Percentiles rank a stretch among this genome's conserved stretches.
phyloP scores from a whole-genome alignment of 169 alveolate genomes.

The Plasmodium fragile region DNA sequence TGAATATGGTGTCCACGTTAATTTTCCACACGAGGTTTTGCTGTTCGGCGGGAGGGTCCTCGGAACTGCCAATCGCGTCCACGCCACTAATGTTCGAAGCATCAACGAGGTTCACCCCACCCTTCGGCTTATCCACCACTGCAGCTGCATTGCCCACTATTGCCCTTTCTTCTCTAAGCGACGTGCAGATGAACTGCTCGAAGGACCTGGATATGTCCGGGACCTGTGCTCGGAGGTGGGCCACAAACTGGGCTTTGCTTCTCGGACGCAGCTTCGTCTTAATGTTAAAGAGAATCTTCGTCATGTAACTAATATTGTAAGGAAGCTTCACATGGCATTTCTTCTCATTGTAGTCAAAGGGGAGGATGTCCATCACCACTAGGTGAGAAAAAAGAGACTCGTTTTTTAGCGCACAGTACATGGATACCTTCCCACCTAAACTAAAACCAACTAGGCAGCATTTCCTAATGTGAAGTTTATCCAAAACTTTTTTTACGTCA shows the following conservation, averaged over 20 bases:
- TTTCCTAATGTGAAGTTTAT: constrained; percentile 20
- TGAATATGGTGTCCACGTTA: constrained; percentile 57
- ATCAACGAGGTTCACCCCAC: neutral
- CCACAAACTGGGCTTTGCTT: constrained; percentile 25
- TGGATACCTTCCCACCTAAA: constrained; percentile 68
- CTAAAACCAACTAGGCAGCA: constrained; percentile 75
- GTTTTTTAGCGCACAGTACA: constrained; percentile 72
- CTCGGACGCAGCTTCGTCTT: constrained; percentile 36
- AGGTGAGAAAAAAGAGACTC: constrained; percentile 27
- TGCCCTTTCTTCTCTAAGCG: constrained; percentile 22
- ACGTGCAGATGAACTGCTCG: constrained; percentile 56
- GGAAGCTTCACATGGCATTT: constrained; percentile 14
- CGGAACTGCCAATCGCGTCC: neutral
- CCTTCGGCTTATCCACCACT: neutral
- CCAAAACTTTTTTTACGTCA: constrained; percentile 47
- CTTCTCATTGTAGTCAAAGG: constrained; percentile 33
- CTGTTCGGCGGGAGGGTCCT: neutral
- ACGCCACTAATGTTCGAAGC: neutral
- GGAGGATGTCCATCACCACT: constrained; percentile 68
- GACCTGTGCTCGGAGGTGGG: constrained; percentile 1
- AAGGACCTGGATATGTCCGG: constrained; percentile 52
- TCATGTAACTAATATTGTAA: constrained; percentile 26
- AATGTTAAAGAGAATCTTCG: constrained; percentile 20
- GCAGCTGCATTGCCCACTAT: neutral
- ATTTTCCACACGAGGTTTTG: constrained; percentile 55